Conservation (phyloP, 495 filamentous ascomycete genomes). For the Penicillium canariense region DNA sequence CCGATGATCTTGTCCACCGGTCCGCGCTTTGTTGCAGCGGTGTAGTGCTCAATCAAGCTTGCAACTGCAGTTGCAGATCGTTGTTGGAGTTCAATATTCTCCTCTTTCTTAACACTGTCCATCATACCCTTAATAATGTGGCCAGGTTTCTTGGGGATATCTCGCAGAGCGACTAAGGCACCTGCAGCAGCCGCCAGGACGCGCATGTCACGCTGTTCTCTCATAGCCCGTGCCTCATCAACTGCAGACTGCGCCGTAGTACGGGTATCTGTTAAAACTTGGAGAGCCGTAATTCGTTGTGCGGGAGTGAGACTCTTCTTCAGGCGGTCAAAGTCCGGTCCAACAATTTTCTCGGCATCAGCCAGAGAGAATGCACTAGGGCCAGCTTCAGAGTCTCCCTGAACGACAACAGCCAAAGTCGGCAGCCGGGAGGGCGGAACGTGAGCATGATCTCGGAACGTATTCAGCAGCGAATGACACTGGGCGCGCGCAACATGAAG, state of each 20-base stretch:
- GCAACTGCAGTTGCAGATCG: constrained; percentile 84
- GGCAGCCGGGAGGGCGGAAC: constrained; percentile 71
- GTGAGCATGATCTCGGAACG: constrained; percentile 84
- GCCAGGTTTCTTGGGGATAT: constrained; percentile 86
- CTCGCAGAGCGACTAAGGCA: constrained; percentile 79
- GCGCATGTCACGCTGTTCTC: constrained; percentile 80
- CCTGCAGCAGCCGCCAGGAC: constrained; percentile 83
- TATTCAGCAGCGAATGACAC: constrained; percentile 81
- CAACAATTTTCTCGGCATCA: constrained; percentile 82
- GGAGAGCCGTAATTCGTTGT: constrained; percentile 73
- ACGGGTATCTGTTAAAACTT: constrained; percentile 72
- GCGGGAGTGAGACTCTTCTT: constrained; percentile 81
- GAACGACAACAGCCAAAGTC: constrained; percentile 78
- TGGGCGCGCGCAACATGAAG: constrained; percentile 85
- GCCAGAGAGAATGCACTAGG: constrained; percentile 85
- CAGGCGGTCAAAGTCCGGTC: constrained; percentile 77
- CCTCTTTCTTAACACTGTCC: constrained; percentile 95
- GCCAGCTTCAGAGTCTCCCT: constrained; percentile 86
- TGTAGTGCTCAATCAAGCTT: constrained; percentile 80
- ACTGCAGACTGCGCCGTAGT: constrained; percentile 66
- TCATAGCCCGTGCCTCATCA: constrained; percentile 70
- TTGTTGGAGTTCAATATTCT: constrained; percentile 84
- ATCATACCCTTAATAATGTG: constrained; percentile 92
- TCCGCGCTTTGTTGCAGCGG: constrained; percentile 66
- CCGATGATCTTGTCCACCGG: constrained; percentile 91